Evolutionary conservation across 371 early-diverging fungal species (phyloP), one percentile per base, ranked within the genome.

Genomic region (Mucor sp.): DNA sequence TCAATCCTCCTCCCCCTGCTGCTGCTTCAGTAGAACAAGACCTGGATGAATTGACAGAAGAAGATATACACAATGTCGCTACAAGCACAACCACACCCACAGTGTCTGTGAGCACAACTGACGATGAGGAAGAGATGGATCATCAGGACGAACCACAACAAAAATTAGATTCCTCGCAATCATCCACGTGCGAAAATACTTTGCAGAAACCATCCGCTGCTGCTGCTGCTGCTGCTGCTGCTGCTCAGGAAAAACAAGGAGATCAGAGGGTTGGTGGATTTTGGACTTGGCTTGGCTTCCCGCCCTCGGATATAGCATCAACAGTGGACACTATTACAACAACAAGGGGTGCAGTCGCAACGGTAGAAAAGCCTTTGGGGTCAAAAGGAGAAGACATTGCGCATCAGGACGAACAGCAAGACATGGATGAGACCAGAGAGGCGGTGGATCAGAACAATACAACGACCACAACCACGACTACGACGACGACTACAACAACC

Each of bases 221-320:
- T 4, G 53, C 25, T 14, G 12, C 23, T 12, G 27, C 14, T 41
- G n/a, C n/a, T 30, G 30, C 14, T 4, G 53, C 25, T 14, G 12
- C 23, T 12, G 27, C 14, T 41, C 41, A 53, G 15, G 53, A 12
- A 27, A 53, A 53, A n/a, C n/a, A n/a, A 53, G 25, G 27, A 39
- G 41, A 53, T n/a, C 23, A 62, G 17, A 41, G 55, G 53, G 43
- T 17, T 2, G 15, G 17, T 21, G 60, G 66, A 21, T 66, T 60
- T 32, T 60, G 60, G 66, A 28, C 66, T 41, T 66, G 66, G 66
- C 53, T 66, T 37, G 60, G 60, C 30, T 60, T 66, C 53, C 48
- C 48, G 25, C 60, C 53, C 56, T 37, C 60, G n/a, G 48, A 59
- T 21, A 41, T 19, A 27, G 60, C 30, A 6, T 21, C 14, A 11